Base-by-base conservation (phyloP, 1,139 yeast genomes). In the Yamadazyma conglobata region DNA sequence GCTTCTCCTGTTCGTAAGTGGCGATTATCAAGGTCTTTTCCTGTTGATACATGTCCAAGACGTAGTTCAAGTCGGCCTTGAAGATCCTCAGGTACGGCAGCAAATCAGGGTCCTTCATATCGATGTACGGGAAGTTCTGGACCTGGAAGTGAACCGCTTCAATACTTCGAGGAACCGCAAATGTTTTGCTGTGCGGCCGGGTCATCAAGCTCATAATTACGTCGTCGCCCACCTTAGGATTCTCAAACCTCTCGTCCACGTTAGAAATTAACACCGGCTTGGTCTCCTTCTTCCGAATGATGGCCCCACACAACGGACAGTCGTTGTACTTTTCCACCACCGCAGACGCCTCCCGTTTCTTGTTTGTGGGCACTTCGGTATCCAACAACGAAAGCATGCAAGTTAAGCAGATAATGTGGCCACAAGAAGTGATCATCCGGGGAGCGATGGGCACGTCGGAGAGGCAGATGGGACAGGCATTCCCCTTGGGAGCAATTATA, bases 391-490 rank as follows among this genome's bases (percentile, higher is more conserved):
- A 73, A 32, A 87, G 56, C 22, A 89, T 58, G 52, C 99, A 93
- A 17, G 88, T 78, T 34, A 78, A 70, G 52, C 99, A 93, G 48
- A 91, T 73, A 10, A 88, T 72, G 52, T 93, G 99, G 3, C 99
- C 98, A 60, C 99, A 93, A 11, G 79, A 73, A 8, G 69, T 62
- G 19, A 88, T 77, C 97, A 93, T 93, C 34, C 97, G 65, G 2
- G 98, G 97, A 0, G 97, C 96, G 22, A 84, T 73, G 7, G 91
- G 84, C 13, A 79, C 81, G 33, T 85, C 94, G 19, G 82, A 73
- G 11, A 91, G 64, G 53, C 99, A 93, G 21, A 93, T 91, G 1
- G 98, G 97, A 52, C 99, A 93, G 31, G 79, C 76, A 33, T 80
- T 75, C 10, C 88, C 85, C 41, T 70, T 74, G 9, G 93, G 84